These are phyloP conservation scores for Fusarium praegraminearum DNA, from an alignment of 2,329 filamentous ascomycete genomes.

Conservation along the genomic window DNA sequence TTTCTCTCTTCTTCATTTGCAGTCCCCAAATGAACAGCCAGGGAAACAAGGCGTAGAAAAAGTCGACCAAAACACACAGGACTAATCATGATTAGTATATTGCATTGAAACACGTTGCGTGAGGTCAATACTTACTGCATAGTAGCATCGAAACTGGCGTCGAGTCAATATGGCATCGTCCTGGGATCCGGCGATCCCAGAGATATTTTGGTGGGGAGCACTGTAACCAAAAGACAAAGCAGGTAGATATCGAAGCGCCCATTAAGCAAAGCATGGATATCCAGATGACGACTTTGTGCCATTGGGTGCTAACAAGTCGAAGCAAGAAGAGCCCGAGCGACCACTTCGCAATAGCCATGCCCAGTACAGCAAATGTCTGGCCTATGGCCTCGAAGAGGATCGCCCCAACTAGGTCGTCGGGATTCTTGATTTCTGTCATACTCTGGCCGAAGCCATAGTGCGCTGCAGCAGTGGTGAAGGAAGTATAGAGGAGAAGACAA, in stretches of 20 bases:
- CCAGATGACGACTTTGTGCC: slow-evolving; percentile 54
- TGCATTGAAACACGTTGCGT: too few species aligned
- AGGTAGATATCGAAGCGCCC: slow-evolving; percentile 30
- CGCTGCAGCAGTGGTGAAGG: slow-evolving; percentile 49
- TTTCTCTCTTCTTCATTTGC: slow-evolving; percentile 59
- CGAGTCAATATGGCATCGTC: slow-evolving; percentile 33
- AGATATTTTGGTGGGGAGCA: slow-evolving; percentile 37
- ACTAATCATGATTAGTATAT: not conserved
- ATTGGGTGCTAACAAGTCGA: slow-evolving; percentile 34
- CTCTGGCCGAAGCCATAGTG: slow-evolving; percentile 53
- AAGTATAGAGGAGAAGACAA: slow-evolving; percentile 51
- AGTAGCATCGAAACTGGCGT: slow-evolving; percentile 37
- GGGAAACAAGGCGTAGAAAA: slow-evolving; percentile 56
- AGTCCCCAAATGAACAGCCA: slow-evolving; percentile 60
- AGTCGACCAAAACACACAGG: slow-evolving; percentile 51
- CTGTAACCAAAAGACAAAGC: slow-evolving; percentile 34
- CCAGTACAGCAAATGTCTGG: slow-evolving; percentile 54
- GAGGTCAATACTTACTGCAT: slow-evolving; percentile 30
- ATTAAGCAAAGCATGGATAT: slow-evolving; percentile 38
- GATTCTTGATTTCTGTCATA: slow-evolving; percentile 39
- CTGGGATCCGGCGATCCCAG: slow-evolving; percentile 31
- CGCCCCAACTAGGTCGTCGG: slow-evolving; percentile 41
- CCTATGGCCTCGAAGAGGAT: slow-evolving; percentile 50
- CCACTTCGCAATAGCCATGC: slow-evolving; percentile 55
- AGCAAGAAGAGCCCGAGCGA: slow-evolving; percentile 56